phyloP scores from a whole-genome alignment of 2,329 filamentous ascomycete genomes.

The Fusarium cicatricum region DNA sequence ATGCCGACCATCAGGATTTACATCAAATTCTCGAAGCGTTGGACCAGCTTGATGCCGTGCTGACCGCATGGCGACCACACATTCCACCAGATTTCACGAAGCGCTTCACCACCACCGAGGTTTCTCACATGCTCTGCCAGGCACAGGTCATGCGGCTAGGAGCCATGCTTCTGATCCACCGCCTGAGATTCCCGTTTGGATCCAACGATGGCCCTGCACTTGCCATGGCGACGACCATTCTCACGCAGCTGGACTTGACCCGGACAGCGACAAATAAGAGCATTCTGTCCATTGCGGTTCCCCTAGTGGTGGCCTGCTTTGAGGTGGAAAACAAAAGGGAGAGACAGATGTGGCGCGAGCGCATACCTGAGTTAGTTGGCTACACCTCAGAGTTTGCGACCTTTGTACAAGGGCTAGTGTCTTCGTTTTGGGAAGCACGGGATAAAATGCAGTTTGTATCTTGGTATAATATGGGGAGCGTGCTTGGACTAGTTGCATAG shows the following conservation, averaged over 20 bases:
- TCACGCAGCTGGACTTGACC: slow-evolving; percentile 37
- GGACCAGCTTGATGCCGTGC: slow-evolving; percentile 15
- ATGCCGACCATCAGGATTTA: slow-evolving; percentile 3
- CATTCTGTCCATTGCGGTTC: background rate
- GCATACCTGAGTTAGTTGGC: background rate
- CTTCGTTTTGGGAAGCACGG: background rate
- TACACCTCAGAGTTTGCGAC: background rate
- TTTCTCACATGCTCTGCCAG: slow-evolving; percentile 43
- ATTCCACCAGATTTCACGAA: slow-evolving; percentile 32
- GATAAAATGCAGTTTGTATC: background rate
- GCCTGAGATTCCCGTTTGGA: slow-evolving; percentile 36
- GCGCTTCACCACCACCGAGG: slow-evolving; percentile 30
- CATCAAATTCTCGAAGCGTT: slow-evolving; percentile 2
- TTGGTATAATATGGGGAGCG: background rate
- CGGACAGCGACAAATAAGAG: slow-evolving; percentile 3
- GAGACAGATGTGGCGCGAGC: slow-evolving; percentile 3
- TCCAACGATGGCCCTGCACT: slow-evolving; percentile 26
- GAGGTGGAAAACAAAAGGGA: slow-evolving; percentile 28
- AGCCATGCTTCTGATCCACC: slow-evolving; percentile 36
- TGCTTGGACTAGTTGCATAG: background rate
- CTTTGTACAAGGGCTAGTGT: background rate
- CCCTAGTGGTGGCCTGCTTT: slow-evolving; percentile 34
- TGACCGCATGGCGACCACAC: slow-evolving; percentile 35
- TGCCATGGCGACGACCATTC: slow-evolving; percentile 32
- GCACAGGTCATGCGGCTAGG: slow-evolving; percentile 36